These are phyloP conservation scores for Yarrowia sp. DNA, from an alignment of 805 yeast genomes.

Conservation along the genomic window DNA sequence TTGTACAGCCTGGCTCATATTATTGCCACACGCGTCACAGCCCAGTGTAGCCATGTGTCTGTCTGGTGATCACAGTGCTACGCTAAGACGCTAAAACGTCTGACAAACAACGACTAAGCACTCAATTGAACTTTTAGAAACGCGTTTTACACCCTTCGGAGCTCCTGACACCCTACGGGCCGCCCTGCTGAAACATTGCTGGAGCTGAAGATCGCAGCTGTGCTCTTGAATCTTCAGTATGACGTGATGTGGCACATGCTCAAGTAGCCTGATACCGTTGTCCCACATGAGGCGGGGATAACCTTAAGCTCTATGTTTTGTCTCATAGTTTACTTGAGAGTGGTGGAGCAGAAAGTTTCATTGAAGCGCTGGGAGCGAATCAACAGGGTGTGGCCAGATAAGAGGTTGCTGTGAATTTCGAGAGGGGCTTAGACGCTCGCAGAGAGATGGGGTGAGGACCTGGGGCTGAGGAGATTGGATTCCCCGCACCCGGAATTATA, in stretches of 20 bases:
- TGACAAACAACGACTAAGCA: background rate
- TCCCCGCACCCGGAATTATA: background rate
- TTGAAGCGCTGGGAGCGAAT: background rate
- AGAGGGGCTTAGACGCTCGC: background rate
- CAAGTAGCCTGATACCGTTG: conserved; percentile 16
- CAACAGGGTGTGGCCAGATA: background rate
- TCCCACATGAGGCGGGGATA: conserved; percentile 17
- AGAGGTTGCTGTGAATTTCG: background rate
- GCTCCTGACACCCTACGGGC: too few species aligned
- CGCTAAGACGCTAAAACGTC: background rate
- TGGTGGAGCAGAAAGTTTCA: background rate
- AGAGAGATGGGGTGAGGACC: background rate
- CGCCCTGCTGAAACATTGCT: background rate
- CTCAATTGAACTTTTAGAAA: too few species aligned
- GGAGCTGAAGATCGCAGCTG: background rate
- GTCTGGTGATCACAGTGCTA: too few species aligned
- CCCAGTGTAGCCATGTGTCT: too few species aligned
- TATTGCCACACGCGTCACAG: too few species aligned
- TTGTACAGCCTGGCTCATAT: background rate
- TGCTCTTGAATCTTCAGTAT: background rate
- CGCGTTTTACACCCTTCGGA: too few species aligned
- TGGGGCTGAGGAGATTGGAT: background rate
- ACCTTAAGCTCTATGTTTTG: conserved; percentile 20
- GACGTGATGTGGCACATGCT: conserved; percentile 24
- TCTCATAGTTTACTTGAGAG: conserved; percentile 20